A percentile compares a stretch with the other conserved stretches of the same genome.
Evolutionary conservation across 1,284 basidiomycete genomes (phyloP).

Genomic region (Schizophyllum amplum): DNA sequence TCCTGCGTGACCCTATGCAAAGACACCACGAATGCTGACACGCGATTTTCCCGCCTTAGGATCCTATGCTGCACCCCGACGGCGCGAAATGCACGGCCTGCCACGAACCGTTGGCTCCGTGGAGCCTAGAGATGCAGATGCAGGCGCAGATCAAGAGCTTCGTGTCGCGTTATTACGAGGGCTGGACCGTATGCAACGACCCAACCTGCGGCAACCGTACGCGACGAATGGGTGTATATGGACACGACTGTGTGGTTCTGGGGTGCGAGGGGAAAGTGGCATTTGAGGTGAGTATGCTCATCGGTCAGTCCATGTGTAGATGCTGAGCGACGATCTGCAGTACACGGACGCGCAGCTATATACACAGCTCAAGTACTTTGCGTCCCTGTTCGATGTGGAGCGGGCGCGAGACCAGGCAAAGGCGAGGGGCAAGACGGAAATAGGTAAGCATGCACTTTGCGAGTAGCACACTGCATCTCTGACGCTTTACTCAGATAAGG

Average conservation of each 20-base stretch:
- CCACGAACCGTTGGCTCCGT: constrained; percentile 37
- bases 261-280: constrained; percentile 64
- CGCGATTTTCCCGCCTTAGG: constrained; percentile 16
- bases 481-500: constrained; percentile 38
- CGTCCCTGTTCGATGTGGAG: constrained; percentile 67
- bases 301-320: not conserved
- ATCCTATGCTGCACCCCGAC: constrained; percentile 38
- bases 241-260: constrained; percentile 64
- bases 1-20: no score
- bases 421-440: constrained; percentile 32
- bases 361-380: constrained; percentile 80
- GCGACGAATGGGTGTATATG: constrained; percentile 90
- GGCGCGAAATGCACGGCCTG: constrained; percentile 63
- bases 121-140: constrained; percentile 77
- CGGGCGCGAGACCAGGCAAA: constrained; percentile 47
- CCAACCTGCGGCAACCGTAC: constrained; percentile 77
- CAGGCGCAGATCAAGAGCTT: constrained; percentile 77
- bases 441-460: constrained; percentile 33
- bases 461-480: not conserved
- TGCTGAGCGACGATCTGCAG: constrained; percentile 29
- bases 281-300: constrained; percentile 56
- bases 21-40: no score
- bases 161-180: constrained; percentile 83
- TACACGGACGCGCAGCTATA: constrained; percentile 82
- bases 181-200: constrained; percentile 86